Conservation (phyloP, 2,329 filamentous ascomycete species). For the Fusarium bactridioides region DNA sequence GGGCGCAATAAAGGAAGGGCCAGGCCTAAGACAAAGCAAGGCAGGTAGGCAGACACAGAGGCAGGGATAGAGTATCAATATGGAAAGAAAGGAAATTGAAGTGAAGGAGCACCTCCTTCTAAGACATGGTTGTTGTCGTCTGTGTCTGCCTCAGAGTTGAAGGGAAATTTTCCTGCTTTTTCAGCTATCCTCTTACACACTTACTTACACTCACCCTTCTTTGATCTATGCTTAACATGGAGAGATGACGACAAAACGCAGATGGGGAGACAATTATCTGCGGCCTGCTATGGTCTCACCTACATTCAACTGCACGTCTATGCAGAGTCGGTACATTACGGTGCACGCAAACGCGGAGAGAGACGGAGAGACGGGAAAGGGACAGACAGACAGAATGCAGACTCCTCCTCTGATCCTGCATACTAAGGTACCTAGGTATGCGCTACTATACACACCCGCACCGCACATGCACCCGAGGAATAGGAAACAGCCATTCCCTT, state of each 20-base stretch:
- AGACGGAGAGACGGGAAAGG: conserved; percentile 26
- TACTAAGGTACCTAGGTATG: neutral
- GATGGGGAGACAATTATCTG: neutral
- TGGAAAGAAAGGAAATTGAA: conserved; percentile 24
- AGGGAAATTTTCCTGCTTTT: neutral
- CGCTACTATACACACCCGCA: neutral
- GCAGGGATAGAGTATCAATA: conserved; percentile 11
- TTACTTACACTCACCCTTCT: neutral
- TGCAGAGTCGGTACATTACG: conserved; percentile 33
- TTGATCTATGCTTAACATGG: neutral
- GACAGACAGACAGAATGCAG: neutral
- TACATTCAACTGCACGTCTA: neutral
- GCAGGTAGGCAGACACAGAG: conserved; percentile 18
- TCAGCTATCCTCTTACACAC: neutral
- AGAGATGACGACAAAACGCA: conserved; percentile 29
- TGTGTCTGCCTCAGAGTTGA: conserved; percentile 11
- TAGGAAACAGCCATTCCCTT: conserved; percentile 26
- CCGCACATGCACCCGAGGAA: conserved; percentile 3
- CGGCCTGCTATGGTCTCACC: neutral
- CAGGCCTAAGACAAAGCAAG: conserved; percentile 30
- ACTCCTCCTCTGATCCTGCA: neutral
- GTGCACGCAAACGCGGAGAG: conserved; percentile 32
- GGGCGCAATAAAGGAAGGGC: conserved; percentile 29
- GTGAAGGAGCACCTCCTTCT: conserved; percentile 26
- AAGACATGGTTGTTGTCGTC: conserved; percentile 3